phyloP scores from a whole-genome alignment of 2,329 filamentous ascomycete species.

The Epichloe scottii region DNA sequence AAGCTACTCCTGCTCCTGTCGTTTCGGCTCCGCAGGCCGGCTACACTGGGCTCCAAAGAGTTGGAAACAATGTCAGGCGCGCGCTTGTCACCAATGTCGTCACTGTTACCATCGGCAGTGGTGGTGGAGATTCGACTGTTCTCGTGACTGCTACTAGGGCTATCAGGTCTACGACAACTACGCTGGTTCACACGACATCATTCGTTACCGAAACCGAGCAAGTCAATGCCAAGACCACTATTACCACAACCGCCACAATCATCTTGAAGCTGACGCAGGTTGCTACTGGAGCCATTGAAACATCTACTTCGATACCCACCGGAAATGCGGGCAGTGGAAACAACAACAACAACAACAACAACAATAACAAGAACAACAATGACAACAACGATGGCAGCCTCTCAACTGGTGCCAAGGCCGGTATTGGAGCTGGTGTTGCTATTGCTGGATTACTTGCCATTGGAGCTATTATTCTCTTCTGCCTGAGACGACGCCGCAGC shows the following conservation, averaged over 20 bases:
- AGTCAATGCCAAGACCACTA: conserved; percentile 24
- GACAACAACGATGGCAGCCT: conserved; percentile 17
- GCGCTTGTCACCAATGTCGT: conserved; percentile 19
- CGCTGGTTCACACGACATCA: conserved; percentile 16
- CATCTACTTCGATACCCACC: conserved; percentile 15
- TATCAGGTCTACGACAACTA: conserved; percentile 20
- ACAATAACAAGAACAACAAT: not conserved
- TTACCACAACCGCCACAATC: conserved; percentile 25
- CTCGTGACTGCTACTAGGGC: conserved; percentile 18
- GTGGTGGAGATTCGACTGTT: conserved; percentile 13
- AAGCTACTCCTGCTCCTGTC: conserved; percentile 8
- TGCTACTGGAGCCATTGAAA: conserved; percentile 17
- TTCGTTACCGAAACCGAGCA: conserved; percentile 21
- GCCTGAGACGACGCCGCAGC: conserved; percentile 18
- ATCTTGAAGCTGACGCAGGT: conserved; percentile 22
- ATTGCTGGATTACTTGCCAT: conserved; percentile 23
- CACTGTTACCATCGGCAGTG: conserved; percentile 19
- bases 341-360: conserved; percentile 7
- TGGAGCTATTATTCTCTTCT: conserved; percentile 17
- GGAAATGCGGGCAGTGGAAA: conserved; percentile 13
- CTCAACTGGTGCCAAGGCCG: conserved; percentile 30
- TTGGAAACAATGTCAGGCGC: conserved; percentile 20
- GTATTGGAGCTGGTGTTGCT: conserved; percentile 29
- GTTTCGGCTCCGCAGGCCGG: conserved; percentile 8
- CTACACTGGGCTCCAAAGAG: conserved; percentile 8